phyloP scores from a whole-genome alignment of 805 yeast genomes.

The Kazachstania taianensis region DNA sequence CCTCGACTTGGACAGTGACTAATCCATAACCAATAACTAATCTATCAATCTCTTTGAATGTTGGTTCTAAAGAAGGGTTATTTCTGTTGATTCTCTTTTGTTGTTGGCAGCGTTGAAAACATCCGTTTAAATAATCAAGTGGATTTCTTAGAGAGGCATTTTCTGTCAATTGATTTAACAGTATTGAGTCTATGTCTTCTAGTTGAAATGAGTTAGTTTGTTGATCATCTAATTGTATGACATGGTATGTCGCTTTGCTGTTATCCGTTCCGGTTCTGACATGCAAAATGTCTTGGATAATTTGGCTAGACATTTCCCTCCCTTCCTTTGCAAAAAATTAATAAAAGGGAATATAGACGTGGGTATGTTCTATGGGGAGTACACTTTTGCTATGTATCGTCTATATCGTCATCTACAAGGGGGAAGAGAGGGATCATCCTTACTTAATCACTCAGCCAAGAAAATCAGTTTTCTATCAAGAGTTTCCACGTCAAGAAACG shows the following conservation, averaged over 20 bases:
- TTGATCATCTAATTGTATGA: conserved; percentile 1
- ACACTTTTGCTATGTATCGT: too few species aligned
- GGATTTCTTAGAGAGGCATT: conserved; percentile 18
- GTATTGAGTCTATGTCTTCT: conserved; percentile 21
- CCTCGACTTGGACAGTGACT: conserved; percentile 60
- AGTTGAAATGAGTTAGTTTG: background rate
- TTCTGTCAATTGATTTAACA: conserved; percentile 27
- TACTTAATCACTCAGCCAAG: too few species aligned
- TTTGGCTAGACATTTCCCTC: conserved; percentile 2
- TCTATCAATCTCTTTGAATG: conserved; percentile 39
- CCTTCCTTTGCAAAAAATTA: too few species aligned
- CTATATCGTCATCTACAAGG: too few species aligned
- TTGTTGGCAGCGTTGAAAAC: conserved; percentile 23
- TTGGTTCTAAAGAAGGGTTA: conserved; percentile 30
- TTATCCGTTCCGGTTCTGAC: conserved; percentile 17
- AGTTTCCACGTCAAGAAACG: too few species aligned
- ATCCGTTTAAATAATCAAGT: conserved; percentile 22
- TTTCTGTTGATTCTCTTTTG: conserved; percentile 36
- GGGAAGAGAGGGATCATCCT: too few species aligned
- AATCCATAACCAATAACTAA: conserved; percentile 46
- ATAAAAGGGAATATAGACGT: too few species aligned
- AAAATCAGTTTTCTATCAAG: too few species aligned
- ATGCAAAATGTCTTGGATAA: conserved; percentile 21
- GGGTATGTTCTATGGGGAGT: too few species aligned
- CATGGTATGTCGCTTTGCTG: conserved; percentile 7